Base-by-base conservation (phyloP, 345 rosid genomes). In the Eucalyptus marginata region DNA sequence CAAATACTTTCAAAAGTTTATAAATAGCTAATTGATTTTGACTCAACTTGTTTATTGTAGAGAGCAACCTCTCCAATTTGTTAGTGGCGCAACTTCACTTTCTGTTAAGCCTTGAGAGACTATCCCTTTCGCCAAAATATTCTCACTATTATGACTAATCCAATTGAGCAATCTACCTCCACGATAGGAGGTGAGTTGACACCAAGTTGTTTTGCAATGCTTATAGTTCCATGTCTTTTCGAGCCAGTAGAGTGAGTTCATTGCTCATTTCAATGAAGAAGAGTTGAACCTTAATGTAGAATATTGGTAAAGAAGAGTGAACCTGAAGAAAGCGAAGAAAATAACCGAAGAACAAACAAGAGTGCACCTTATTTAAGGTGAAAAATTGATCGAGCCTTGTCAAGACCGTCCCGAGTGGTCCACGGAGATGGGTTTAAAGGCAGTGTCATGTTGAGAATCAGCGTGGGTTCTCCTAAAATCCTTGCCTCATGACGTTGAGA, bases 261-360 rank as follows among this genome's bases (percentile, higher is more conserved):
- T 59, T 25, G 68, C 29, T 25, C 68, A 59, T 25, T 25, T 59
- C 16, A 29, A 59, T 27, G 68, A 6, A 59, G 29, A 59, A 59
- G 68, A 59, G 68, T 59, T 59, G 16, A 3, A 59, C 14, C 31
- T 5, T 2, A 5, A 17, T 51, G 56, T 17, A 17, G 31, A 59
- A 29, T 59, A 52, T 12, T 59, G 68, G 68, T 27, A 29, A 59
- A 59, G 31, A 59, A 59, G 3, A 59, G 68, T 13, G n/a, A 59
- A 12, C 15, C 29, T 59, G 0, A 59, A 27, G 31, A 59, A 59
- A 10, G 68, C 2, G 7, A 11, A 1, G n/a, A 6, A 25, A 13
- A 27, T 13, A 25, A 59, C 12, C 6, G 31, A 27, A 59, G 68
- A 59, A 29, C 8, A 0, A 27, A 59, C 31, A 3, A 25, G 31